Evolutionary conservation across 1,284 basidiomycete genomes (phyloP), one percentile per base, ranked within the genome.

Genomic region (Athelia sp.): DNA sequence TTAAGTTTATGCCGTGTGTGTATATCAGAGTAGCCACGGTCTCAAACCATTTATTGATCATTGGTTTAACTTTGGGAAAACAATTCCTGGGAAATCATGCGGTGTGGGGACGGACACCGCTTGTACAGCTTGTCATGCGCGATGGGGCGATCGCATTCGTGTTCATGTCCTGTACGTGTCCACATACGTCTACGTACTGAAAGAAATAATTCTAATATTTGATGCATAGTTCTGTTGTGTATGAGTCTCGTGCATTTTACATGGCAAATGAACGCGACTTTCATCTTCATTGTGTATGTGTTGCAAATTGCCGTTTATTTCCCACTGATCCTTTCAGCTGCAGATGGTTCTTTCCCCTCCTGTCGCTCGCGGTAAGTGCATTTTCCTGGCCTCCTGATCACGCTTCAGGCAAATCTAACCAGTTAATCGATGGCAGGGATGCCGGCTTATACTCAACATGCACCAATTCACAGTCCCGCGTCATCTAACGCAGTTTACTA

Each of bases 401-500:
- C 6, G 6, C 36, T 21, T 40, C n/a, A 40, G 19, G n/a, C n/a
- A n/a, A n/a, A 4, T 21, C 36, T 40, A 13, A 29, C 26, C 36
- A 40, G 6, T 40, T 22, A 11, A 26, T 23, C 4, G 26, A 18
- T 14, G 45, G 31, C 50, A 65, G 62, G 61, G 62, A 44, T 64
- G 62, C 50, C 56, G 65, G 13, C 49, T 65, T 26, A 65, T 65
- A 24, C 51, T 62, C 46, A 67, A 67, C 51, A 54, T 65, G 53
- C 58, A 64, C 44, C 52, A 51, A 4, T 50, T 58, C 18, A 52
- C 60, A 10, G 24, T 32, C 19, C 48, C 53, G 36, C 36, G 26
- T 13, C 6, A 4, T 4, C 13, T 13, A 13, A 29, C 26, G 13
- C 26, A 13, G 26, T 29, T 29, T 29, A 29, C 26, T 4, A 29